A percentile compares a stretch with the other conserved stretches of the same genome.
These are phyloP conservation scores for Zoysia japonica DNA, from an alignment of 176 grass and related monocot genomes.

Conservation along the genomic window DNA sequence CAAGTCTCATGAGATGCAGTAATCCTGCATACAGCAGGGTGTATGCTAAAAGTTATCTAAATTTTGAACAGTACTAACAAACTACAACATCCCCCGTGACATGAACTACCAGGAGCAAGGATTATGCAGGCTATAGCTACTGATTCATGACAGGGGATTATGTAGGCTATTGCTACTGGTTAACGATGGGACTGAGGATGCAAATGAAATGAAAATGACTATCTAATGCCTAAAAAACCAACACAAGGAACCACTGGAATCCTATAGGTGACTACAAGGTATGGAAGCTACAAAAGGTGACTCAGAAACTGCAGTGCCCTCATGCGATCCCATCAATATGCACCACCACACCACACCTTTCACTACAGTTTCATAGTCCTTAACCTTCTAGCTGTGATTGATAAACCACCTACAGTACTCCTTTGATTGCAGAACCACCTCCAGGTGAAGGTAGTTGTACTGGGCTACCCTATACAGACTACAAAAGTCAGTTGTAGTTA, in stretches of 20 bases:
- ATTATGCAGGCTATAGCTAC: not conserved
- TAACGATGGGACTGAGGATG: conserved; percentile 29
- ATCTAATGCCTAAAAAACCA: conserved; percentile 29
- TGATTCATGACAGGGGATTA: not conserved
- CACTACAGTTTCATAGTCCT: conserved; percentile 23
- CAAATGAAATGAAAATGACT: conserved; percentile 38
- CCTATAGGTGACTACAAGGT: conserved; percentile 40
- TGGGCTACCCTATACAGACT: conserved; percentile 42
- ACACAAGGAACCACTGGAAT: conserved; percentile 3
- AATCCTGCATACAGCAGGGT: conserved; percentile 37
- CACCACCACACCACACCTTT: conserved; percentile 26
- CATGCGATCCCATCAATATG: conserved; percentile 13
- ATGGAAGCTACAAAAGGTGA: conserved; percentile 48
- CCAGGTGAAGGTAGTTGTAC: conserved; percentile 8
- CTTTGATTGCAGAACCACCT: conserved; percentile 21
- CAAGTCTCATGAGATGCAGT: conserved; percentile 37
- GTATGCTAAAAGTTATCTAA: conserved; percentile 28
- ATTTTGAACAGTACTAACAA: conserved; percentile 25
- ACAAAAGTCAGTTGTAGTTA: conserved; percentile 28
- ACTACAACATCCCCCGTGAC: conserved; percentile 24
- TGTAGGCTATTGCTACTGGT: conserved; percentile 22
- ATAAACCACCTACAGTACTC: conserved; percentile 34
- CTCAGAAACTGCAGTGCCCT: conserved; percentile 25
- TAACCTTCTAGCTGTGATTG: conserved; percentile 36
- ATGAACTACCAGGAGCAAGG: conserved; percentile 41